Evolutionary conservation across 2,329 filamentous ascomycete species (phyloP), one percentile per base, ranked within the genome.

Genomic region (Aspergillus carbonarius): DNA sequence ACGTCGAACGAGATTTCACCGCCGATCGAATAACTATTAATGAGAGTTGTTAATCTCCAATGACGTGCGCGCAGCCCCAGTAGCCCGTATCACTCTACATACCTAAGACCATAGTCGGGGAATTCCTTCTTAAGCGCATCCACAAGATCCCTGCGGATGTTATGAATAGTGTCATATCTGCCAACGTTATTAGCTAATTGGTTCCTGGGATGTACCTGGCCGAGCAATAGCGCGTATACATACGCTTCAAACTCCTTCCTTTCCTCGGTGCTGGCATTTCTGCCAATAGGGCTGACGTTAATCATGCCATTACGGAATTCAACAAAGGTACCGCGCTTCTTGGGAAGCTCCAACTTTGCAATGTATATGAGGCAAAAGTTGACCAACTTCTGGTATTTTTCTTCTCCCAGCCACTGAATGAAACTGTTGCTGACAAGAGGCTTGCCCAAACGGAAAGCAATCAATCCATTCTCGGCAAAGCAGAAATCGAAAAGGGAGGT

Each of bases 1-100:
- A 98, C 90, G 74, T 99, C 95, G 76, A 99, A 99, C 60, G 93
- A 97, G 78, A 99, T 97, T 74, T 97, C 92, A 54, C 95, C 95
- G 68, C 95, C 95, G 70, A 99, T 96, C 63, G 92, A 93, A 82
- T 89, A 97, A 42, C 90, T 93, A 61, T 62, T 51, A 39, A 42
- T 37, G 7, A 44, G 2, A 52, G 60, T 59, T 32, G 39, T 32
- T 37, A 59, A 30, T 4, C 35, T 53, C n/a, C 8, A 48, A 42
- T 25, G 10, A 17, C 30, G 10, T 27, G 12, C 23, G 8, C 3
- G 25, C 20, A 25, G 8, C n/a, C 4, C 20, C 37, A 7, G 1
- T 4, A 15, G 37, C 12, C n/a, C 15, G 30, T 5, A n/a, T 37
- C 20, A 13, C 39, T 37, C 6, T 25, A 20, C 88, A 76, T 78